Conservation (phyloP, 495 filamentous ascomycete species). For the Penicillium ucsense region DNA sequence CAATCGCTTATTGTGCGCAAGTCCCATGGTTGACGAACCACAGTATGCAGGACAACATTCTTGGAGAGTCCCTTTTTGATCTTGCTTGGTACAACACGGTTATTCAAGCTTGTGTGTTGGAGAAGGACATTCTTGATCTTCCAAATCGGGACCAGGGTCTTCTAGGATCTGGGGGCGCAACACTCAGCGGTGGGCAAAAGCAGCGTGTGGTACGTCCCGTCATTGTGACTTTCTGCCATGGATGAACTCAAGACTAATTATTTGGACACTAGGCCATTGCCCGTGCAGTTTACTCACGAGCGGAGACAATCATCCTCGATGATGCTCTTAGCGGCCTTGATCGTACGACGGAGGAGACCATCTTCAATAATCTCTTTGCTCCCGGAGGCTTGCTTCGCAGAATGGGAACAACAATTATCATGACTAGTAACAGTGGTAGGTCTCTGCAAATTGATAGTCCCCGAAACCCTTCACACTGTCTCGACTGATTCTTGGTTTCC, state of each 20-base stretch:
- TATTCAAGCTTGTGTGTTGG: conserved; percentile 20
- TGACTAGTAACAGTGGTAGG: conserved; percentile 1
- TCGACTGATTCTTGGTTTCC: neutral
- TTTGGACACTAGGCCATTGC: conserved; percentile 10
- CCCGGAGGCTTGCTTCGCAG: conserved; percentile 4
- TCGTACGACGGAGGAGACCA: neutral
- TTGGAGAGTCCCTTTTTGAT: conserved; percentile 7
- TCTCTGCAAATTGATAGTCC: neutral
- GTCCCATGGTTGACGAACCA: neutral
- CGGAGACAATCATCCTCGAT: conserved; percentile 24
- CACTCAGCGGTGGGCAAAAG: conserved; percentile 76
- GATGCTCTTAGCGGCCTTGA: conserved; percentile 29
- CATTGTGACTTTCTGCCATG: neutral
- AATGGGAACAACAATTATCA: conserved; percentile 5
- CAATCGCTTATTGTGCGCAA: conserved; percentile 13
- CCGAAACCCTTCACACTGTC: too few species aligned
- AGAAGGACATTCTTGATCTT: conserved; percentile 12
- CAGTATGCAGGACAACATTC: neutral
- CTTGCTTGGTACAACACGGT: conserved; percentile 23
- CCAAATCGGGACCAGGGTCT: conserved; percentile 60
- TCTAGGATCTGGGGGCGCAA: conserved; percentile 74
- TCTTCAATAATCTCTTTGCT: conserved; percentile 6
- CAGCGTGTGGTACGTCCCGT: conserved; percentile 26
- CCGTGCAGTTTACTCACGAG: conserved; percentile 13
- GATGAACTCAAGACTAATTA: neutral